phyloP scores from a whole-genome alignment of 768 basidiomycete species.

The Xerocomus potaroensis region DNA sequence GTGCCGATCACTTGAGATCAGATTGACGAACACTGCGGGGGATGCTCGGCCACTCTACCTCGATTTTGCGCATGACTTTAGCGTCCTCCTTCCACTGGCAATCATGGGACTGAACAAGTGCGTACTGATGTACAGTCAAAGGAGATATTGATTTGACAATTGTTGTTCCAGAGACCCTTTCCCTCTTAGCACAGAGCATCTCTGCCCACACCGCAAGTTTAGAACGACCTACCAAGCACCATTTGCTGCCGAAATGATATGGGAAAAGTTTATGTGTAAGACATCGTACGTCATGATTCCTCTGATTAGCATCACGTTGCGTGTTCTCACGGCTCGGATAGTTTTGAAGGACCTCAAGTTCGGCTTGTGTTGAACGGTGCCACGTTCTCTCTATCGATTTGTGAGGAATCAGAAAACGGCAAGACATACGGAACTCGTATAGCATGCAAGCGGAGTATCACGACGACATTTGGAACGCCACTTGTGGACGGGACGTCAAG shows the following conservation, averaged over 20 bases:
- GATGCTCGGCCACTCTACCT: conserved; percentile 29
- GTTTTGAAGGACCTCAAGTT: conserved; percentile 35
- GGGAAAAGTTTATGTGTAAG: conserved; percentile 39
- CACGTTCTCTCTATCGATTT: conserved; percentile 36
- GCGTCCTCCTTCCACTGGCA: conserved; percentile 35
- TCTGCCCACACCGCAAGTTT: conserved; percentile 31
- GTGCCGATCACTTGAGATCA: conserved; percentile 7
- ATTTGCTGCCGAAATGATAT: conserved; percentile 40
- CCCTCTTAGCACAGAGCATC: conserved; percentile 26
- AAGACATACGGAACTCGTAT: conserved; percentile 32
- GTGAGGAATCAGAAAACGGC: conserved; percentile 29
- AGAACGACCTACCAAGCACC: conserved; percentile 36
- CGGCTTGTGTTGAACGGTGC: conserved; percentile 40
- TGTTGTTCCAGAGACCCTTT: conserved; percentile 26
- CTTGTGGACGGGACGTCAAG: too few relatives aligned
- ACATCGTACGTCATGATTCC: conserved; percentile 25
- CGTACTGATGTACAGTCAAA: too few relatives aligned
- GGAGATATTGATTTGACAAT: too few relatives aligned
- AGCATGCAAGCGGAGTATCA: too few relatives aligned
- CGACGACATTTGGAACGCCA: too few relatives aligned
- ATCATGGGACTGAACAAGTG: conserved; percentile 37
- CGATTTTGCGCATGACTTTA: conserved; percentile 40
- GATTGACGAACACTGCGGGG: conserved; percentile 32
- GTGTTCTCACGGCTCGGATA: too few relatives aligned
- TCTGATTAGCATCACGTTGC: not conserved